A percentile compares a stretch with the other conserved stretches of the same genome.
Evolutionary conservation across 2,329 filamentous ascomycete species (phyloP).

Genomic region (Plectosphaerella sp.): DNA sequence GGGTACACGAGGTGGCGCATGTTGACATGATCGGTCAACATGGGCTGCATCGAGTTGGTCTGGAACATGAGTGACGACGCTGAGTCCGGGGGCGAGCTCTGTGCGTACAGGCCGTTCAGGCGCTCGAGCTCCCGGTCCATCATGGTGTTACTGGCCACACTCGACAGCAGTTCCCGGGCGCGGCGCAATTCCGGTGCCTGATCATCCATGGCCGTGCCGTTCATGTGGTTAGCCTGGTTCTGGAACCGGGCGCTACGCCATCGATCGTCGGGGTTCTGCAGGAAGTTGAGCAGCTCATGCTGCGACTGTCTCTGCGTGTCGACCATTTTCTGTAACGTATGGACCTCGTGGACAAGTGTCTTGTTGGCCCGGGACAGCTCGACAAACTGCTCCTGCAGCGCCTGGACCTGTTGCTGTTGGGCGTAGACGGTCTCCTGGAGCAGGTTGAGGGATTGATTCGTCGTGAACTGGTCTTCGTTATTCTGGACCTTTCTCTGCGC

Average conservation of each 20-base stretch:
- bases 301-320: constrained; percentile 54
- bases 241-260: constrained; percentile 35
- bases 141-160: constrained; percentile 45
- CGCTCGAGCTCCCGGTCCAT: constrained; percentile 52
- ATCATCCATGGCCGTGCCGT: constrained; percentile 37
- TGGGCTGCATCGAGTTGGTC: constrained; percentile 27
- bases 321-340: constrained; percentile 57
- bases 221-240: constrained; percentile 30
- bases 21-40: constrained; percentile 52
- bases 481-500: constrained; percentile 73
- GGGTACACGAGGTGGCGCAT: constrained; percentile 76
- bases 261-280: constrained; percentile 44
- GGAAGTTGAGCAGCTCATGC: constrained; percentile 52
- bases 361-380: constrained; percentile 66
- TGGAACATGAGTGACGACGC: constrained; percentile 55
- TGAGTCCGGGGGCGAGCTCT: constrained; percentile 49
- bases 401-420: constrained; percentile 87
- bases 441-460: constrained; percentile 83
- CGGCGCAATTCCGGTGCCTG: constrained; percentile 49
- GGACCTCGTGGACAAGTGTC: constrained; percentile 57
- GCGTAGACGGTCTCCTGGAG: constrained; percentile 84
- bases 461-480: constrained; percentile 68
- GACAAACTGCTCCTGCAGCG: constrained; percentile 77
- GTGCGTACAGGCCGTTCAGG: constrained; percentile 48
- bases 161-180: constrained; percentile 52